Evolutionary conservation across 2,329 filamentous ascomycete genomes (phyloP).

Genomic region (Periconia sp.): DNA sequence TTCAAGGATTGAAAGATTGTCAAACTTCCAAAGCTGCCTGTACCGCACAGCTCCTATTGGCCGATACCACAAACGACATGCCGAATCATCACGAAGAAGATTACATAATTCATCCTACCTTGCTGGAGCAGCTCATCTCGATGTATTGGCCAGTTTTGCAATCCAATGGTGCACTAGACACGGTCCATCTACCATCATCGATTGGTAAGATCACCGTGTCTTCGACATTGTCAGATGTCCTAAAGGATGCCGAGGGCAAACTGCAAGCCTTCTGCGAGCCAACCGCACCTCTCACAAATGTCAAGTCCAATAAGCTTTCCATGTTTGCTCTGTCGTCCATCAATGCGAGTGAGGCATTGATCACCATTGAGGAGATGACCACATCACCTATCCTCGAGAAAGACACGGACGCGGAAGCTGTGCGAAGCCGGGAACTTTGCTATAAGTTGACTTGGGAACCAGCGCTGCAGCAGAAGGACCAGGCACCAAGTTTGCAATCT

Average conservation of each 20-base stretch:
- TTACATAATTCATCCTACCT: conserved; percentile 32
- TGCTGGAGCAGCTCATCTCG: conserved; percentile 33
- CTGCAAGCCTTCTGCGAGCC: conserved; percentile 24
- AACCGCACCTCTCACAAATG: conserved; percentile 5
- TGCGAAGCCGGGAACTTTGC: conserved; percentile 28
- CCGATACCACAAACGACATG: conserved; percentile 31
- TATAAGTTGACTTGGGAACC: conserved; percentile 36
- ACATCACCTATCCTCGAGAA: conserved; percentile 28
- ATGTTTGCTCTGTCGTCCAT: conserved; percentile 24
- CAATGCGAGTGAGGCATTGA: conserved; percentile 17
- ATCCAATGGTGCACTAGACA: conserved; percentile 12
- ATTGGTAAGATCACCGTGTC: conserved; percentile 30
- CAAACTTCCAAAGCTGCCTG: conserved; percentile 44
- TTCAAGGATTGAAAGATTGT: conserved; percentile 59
- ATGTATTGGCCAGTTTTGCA: conserved; percentile 37
- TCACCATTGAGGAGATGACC: conserved; percentile 27
- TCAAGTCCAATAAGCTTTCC: conserved; percentile 23
- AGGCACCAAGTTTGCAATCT: not conserved
- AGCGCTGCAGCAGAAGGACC: conserved; percentile 3
- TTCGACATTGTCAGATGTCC: conserved; percentile 9
- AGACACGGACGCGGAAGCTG: conserved; percentile 7
- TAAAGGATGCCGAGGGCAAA: conserved; percentile 7
- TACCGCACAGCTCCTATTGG: conserved; percentile 22
- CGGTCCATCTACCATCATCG: conserved; percentile 28
- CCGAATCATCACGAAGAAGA: conserved; percentile 32